Base-by-base conservation (phyloP, 257 asterid genomes). In the Nicotiana tabacum region DNA sequence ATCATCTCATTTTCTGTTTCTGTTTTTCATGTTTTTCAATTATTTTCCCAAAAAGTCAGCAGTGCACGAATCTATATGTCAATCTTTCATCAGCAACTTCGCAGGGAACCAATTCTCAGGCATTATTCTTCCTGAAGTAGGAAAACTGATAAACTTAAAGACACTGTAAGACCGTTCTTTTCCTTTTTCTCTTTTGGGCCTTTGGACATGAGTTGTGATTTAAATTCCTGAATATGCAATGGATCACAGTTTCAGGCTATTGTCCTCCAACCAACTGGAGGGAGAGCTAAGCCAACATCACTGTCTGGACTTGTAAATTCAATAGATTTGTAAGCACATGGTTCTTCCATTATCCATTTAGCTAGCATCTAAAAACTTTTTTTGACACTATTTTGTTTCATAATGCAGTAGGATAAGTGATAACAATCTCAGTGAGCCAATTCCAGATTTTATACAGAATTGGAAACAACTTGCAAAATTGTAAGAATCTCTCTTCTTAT, bases 101-200 rank as follows among this genome's bases (percentile, higher is more conserved):
- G 98, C 93, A 91, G 95, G 83, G 12, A 95, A 95, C 89, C 90
- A 83, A 82, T 92, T 95, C 88, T 90, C 93, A 43, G 98, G 98
- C 66, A 43, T 85, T 61, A 84, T 95, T 87, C 98, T 98, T 85
- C 78, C 91, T 17, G 92, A 88, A 60, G 88, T 95, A 37, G 98
- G 98, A 83, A 89, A 83, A 65, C 83, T 93, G 92, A 76, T 68
- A 16, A 91, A 87, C 89, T 86, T 95, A 90, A 79, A 85, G 66
- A 78, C 90, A 66, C 83, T 95, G 98, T 93, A 90, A 91, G 96
- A 86, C 70, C 77, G 70, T 82, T 56, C 65, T 60, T 81, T 35
- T 72, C 51, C 78, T 24, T 66, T 64, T 56, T 77, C 61, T 81
- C 72, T 64, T 64, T 32, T 77, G 8, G 37, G 32, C 16, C 69